A percentile compares a stretch with the other conserved stretches of the same genome.
These are phyloP conservation scores for Penicillium paxilli DNA, from an alignment of 495 filamentous ascomycete species.

Conservation along the genomic window DNA sequence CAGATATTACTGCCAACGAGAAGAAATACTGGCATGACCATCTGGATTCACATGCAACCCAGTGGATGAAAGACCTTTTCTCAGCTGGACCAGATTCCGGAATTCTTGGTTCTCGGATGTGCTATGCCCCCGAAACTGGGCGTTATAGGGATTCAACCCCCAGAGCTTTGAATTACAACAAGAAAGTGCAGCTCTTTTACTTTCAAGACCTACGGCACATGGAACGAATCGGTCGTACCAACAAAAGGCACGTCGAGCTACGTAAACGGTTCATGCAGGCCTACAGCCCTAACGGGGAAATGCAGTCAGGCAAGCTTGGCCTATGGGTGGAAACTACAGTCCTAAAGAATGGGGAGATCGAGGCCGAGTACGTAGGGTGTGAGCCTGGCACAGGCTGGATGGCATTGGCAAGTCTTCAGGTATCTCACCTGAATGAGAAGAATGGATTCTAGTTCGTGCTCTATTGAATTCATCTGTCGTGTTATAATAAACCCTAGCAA, in stretches of 20 bases:
- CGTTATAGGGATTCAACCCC: neutral
- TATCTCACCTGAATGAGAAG: no score
- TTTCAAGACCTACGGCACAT: slow-evolving; percentile 30
- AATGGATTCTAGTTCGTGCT: no score
- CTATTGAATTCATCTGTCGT: no score
- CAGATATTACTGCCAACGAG: slow-evolving; percentile 13
- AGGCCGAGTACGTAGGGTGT: slow-evolving; percentile 35
- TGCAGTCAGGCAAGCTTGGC: slow-evolving; percentile 13
- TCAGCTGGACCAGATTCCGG: slow-evolving; percentile 16
- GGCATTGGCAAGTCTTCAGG: neutral
- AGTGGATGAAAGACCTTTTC: slow-evolving; percentile 26
- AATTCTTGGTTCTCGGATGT: slow-evolving; percentile 17
- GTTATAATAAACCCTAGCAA: no score
- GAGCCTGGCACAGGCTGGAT: slow-evolving; percentile 25
- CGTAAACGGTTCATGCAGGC: slow-evolving; percentile 18
- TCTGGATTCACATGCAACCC: slow-evolving; percentile 16
- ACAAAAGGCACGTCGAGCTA: slow-evolving; percentile 25
- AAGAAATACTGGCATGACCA: slow-evolving; percentile 21
- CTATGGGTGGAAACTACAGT: slow-evolving; percentile 33
- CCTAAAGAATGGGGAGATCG: slow-evolving; percentile 21
- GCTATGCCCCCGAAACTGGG: slow-evolving; percentile 16
- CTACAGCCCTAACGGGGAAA: slow-evolving; percentile 25
- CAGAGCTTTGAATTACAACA: slow-evolving; percentile 18
- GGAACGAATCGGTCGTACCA: slow-evolving; percentile 21
- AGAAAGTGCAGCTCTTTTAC: slow-evolving; percentile 29